Base-by-base conservation (phyloP, 2,329 filamentous ascomycete species). In the Coleophoma eucalyptorum region DNA sequence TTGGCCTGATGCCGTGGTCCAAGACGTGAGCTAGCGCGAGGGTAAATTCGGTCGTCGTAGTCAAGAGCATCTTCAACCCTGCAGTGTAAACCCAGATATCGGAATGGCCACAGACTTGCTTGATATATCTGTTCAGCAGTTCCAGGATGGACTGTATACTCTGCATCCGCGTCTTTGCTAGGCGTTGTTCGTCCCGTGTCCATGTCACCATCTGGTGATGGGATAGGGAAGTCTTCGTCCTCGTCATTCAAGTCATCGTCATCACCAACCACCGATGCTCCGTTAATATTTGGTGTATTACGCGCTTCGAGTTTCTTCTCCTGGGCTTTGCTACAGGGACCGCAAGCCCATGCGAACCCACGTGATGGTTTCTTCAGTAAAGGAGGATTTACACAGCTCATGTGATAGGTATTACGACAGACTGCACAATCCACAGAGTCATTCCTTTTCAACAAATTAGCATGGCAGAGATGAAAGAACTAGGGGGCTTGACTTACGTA, bases 401-500 rank as follows among this genome's bases (percentile, higher is more conserved):
- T 97, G 74, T 99, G 94, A 72, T 97, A 99, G 13, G 93, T 97
- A 68, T 91, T 86, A 65, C 86, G 83, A 70, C 94, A 99, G 50
- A 97, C 91, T 42, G 93, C 94, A 69, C 94, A 99, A 68, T 97
- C 93, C 20, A 97, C 94, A 37, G 94, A 97, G 72, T 97, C 90
- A 67, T 89, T 87, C 64, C 90, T 95, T 37, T n/a, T 26, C 10
- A 26, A 26, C 10, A 8, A 26, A 26, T 26, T 26, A 26, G 26
- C 10, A 26, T 26, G 26, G 26, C 26, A 5, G 3, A 26, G 26
- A 26, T 26, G n/a, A n/a, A 18, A 38, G 35, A 11, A 38, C 6
- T 6, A 38, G 26, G 10, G 26, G 26, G 26, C 10, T 26, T 26
- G 26, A 8, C 35, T 18, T 38, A 95, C 86, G 84, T 94, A 62